Percentiles rank a stretch among this genome's conserved stretches.
These are phyloP conservation scores for Syzygium malaccense DNA, from an alignment of 441 rosid genomes.

Conservation along the genomic window DNA sequence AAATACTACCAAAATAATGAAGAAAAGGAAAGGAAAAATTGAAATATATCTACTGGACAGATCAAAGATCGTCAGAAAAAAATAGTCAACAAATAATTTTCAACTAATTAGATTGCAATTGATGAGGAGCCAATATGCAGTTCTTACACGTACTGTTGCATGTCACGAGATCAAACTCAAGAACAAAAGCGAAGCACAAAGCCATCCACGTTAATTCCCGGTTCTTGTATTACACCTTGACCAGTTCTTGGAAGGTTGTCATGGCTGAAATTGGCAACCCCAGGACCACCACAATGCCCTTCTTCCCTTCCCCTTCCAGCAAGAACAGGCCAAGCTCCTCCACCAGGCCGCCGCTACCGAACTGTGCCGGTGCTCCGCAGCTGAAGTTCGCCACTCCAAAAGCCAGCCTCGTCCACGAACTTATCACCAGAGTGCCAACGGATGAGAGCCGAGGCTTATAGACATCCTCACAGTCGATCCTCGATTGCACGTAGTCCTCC, in stretches of 20 bases:
- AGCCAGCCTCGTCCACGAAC: slow-evolving; percentile 3
- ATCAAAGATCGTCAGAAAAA: no score
- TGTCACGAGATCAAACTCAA: no score
- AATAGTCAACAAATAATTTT: no score
- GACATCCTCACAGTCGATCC: background rate
- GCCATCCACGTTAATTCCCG: background rate
- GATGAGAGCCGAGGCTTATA: background rate
- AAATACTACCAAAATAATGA: no score
- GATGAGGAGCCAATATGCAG: no score
- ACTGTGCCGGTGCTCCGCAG: background rate
- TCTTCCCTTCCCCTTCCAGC: background rate
- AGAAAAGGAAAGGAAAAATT: no score
- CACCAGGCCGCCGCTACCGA: background rate
- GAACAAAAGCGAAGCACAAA: background rate
- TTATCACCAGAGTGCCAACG: background rate
- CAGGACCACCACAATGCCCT: slow-evolving; percentile 4
- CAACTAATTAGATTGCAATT: no score
- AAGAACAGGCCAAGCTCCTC: slow-evolving; percentile 2
- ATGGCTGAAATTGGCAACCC: slow-evolving; percentile 5
- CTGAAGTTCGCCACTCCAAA: background rate
- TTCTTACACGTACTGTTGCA: no score
- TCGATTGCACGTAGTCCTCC: background rate
- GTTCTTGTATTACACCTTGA: background rate
- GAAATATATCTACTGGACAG: no score
- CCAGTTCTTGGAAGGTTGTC: background rate